phyloP scores from a whole-genome alignment of 2,329 filamentous ascomycete species.

The Fusarium sp. region DNA sequence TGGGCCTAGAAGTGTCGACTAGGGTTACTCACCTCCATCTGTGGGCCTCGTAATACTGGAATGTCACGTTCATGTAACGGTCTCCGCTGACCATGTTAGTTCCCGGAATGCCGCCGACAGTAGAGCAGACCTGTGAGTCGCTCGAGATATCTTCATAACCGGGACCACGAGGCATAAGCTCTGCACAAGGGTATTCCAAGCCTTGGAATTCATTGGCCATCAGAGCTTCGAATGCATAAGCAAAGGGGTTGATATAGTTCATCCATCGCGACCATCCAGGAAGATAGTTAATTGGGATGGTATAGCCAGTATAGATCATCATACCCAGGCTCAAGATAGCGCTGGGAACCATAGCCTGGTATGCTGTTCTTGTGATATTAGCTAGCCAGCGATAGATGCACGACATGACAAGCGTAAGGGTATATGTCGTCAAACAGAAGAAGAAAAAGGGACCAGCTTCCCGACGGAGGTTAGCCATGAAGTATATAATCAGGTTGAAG shows the following conservation, averaged over 20 bases:
- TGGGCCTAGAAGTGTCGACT: no score
- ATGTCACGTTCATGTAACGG: slow-evolving; percentile 69
- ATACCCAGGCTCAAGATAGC: slow-evolving; percentile 65
- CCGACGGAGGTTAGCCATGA: slow-evolving; percentile 74
- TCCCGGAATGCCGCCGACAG: slow-evolving; percentile 69
- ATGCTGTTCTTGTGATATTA: slow-evolving; percentile 44
- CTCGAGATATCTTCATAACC: slow-evolving; percentile 56
- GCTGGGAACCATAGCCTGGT: slow-evolving; percentile 63
- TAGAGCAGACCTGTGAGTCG: slow-evolving; percentile 65
- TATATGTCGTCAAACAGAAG: slow-evolving; percentile 53
- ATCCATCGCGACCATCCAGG: slow-evolving; percentile 67
- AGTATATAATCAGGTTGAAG: slow-evolving; percentile 66
- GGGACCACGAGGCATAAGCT: slow-evolving; percentile 58
- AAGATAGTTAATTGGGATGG: slow-evolving; percentile 40
- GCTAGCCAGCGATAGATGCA: slow-evolving; percentile 48
- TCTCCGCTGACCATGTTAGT: slow-evolving; percentile 70
- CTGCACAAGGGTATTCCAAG: slow-evolving; percentile 68
- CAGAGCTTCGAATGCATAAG: slow-evolving; percentile 60
- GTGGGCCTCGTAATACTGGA: slow-evolving; percentile 69
- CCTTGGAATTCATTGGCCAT: slow-evolving; percentile 57
- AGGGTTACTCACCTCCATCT: slow-evolving; percentile 60
- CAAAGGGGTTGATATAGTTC: slow-evolving; percentile 73
- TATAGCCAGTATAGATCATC: slow-evolving; percentile 61
- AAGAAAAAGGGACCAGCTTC: slow-evolving; percentile 74
- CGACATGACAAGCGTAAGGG: slow-evolving; percentile 49